A percentile compares a stretch with the other conserved stretches of the same genome.
phyloP scores from a whole-genome alignment of 306 rosid species.

The Cicer judaicum region DNA sequence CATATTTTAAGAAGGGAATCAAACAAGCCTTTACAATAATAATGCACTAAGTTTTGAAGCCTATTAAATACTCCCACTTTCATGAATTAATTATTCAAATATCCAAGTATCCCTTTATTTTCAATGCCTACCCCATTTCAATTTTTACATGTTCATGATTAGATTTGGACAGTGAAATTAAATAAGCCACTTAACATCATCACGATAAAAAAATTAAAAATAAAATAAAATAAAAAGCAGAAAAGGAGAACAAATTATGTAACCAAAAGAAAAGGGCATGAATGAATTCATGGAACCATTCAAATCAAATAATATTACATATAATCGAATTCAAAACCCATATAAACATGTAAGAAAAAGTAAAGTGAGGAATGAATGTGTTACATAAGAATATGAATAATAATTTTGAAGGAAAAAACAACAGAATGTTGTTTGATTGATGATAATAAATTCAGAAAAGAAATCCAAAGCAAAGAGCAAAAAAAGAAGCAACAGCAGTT shows the following conservation, averaged over 20 bases:
- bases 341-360: not conserved
- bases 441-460: conserved; percentile 25
- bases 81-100: not conserved
- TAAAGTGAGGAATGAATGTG: conserved; percentile 6
- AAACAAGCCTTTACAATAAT: too few species aligned
- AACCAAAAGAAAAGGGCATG: conserved; percentile 5
- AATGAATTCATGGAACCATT: not conserved
- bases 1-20: too few species aligned
- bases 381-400: not conserved
- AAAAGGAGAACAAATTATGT: not conserved
- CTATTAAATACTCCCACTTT: not conserved
- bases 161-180: not conserved
- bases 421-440: not conserved
- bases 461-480: conserved; percentile 44
- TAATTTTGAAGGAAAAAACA: not conserved
- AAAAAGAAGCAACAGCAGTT: conserved; percentile 42
- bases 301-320: conserved; percentile 16
- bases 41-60: not conserved
- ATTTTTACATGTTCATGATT: not conserved
- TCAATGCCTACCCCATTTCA: not conserved
- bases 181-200: not conserved
- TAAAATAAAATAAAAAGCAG: too few species aligned
- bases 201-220: not conserved
- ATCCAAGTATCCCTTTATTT: not conserved
- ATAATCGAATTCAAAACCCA: not conserved